Evolutionary conservation across 2,329 filamentous ascomycete species (phyloP).

Genomic region (Hypoxylon sp.): DNA sequence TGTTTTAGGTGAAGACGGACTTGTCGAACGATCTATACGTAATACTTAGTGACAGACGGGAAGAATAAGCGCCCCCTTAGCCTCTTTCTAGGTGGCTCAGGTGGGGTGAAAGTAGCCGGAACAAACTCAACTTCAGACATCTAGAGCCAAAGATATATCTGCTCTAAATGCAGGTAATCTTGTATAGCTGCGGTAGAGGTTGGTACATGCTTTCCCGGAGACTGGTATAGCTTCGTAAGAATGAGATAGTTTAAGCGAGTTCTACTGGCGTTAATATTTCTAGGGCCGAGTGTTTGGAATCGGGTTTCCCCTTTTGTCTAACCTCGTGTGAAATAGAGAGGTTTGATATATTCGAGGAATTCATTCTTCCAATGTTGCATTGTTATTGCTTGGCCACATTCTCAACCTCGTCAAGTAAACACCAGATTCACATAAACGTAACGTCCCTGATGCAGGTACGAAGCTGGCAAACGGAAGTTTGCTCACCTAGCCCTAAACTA

Average conservation of each 20-base stretch:
- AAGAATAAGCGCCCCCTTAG: conserved; percentile 2
- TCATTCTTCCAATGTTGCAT: neutral
- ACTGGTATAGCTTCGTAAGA: too few species aligned
- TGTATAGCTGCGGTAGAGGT: neutral
- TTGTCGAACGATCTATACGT: conserved; percentile 4
- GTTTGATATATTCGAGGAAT: neutral
- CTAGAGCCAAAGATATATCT: neutral
- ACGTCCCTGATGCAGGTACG: conserved; percentile 24
- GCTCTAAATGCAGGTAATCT: neutral
- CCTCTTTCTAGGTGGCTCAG: neutral
- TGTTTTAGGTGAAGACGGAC: neutral
- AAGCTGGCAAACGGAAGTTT: conserved; percentile 19
- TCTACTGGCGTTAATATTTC: too few species aligned
- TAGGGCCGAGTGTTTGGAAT: too few species aligned
- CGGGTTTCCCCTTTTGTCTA: neutral
- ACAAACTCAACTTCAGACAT: conserved; percentile 25
- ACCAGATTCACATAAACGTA: neutral
- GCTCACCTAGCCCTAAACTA: conserved; percentile 17
- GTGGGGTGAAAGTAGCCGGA: conserved; percentile 1
- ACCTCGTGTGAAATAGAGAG: neutral
- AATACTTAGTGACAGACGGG: neutral
- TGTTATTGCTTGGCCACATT: neutral
- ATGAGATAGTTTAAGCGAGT: too few species aligned
- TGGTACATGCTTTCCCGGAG: neutral
- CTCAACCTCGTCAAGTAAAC: neutral